Evolutionary conservation across 345 rosid species (phyloP), one percentile per base, ranked within the genome.

Genomic region (Acer campestre): DNA sequence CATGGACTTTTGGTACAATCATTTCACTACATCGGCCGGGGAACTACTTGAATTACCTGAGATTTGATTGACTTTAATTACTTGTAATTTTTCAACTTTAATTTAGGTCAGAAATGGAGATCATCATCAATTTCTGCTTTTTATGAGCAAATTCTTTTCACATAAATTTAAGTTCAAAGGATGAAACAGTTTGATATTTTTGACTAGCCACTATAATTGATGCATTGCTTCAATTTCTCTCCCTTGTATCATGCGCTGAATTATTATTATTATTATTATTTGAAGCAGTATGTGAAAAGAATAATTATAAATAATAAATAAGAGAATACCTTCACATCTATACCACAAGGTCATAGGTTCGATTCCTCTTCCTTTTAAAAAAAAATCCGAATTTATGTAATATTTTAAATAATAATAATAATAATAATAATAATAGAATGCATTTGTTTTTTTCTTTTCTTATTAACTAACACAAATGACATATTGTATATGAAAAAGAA

Each of bases 1-100:
- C 71, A 79, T 82, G 89, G 90, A 86, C 62, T 92, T 84, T 81
- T 90, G 94, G 96, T 75, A 76, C 75, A 82, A 80, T 48, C 77
- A 88, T 63, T 75, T 92, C 75, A 82, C 88, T 35, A 75, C 78
- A 82, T 59, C 63, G 27, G 81, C 83, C 4, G 90, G 84, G 13
- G 93, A 77, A 10, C 59, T 80, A 27, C 79, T 81, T 17, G 88
- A 87, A 69, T 69, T 86, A 16, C 79, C 84, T 14, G 85, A 86
- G 62, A 68, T 86, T 78, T 89, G 71, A 83, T 1, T 40, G 12
- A 63, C 67, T 56, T 58, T 29, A 29, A 29, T 29, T 20, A 22
- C 9, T 63, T 69, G 71, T 74, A 35, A 16, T 69, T 44, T 68
- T 27, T 22, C 67, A 42, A 42, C 53, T 70, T 51, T 4, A 35